Percentiles rank a stretch among this genome's conserved stretches.
These are phyloP conservation scores for Candida vartiovaarae DNA, from an alignment of 805 yeast genomes.

Conservation along the genomic window DNA sequence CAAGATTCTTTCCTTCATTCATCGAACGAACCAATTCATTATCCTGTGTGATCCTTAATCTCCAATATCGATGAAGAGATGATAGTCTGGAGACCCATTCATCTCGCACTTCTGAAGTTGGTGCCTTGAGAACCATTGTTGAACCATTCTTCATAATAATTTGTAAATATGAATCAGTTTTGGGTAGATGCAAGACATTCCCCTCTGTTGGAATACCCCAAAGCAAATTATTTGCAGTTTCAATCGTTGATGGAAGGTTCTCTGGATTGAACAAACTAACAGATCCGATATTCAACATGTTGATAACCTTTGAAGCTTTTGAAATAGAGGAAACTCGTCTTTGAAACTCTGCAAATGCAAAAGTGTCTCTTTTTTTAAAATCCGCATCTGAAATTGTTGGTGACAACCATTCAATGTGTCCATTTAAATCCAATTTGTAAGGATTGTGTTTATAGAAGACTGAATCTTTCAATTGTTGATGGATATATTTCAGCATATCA, in stretches of 20 bases:
- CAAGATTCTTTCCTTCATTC: slow-evolving; percentile 37
- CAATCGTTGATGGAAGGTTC: slow-evolving; percentile 22
- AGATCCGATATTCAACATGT: slow-evolving; percentile 42
- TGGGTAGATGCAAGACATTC: slow-evolving; percentile 15
- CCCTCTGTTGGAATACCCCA: slow-evolving; percentile 23
- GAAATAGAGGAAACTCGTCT: slow-evolving; percentile 50
- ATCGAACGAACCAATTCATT: slow-evolving; percentile 22
- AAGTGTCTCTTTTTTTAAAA: slow-evolving; percentile 42
- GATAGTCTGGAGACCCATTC: slow-evolving; percentile 59
- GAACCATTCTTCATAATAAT: slow-evolving; percentile 42
- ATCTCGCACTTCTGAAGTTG: slow-evolving; percentile 38
- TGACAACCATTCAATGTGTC: slow-evolving; percentile 59
- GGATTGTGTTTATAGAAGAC: slow-evolving; percentile 43
- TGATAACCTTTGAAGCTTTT: slow-evolving; percentile 55
- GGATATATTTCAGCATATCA: neutral
- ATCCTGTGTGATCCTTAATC: slow-evolving; percentile 34
- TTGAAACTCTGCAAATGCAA: slow-evolving; percentile 59
- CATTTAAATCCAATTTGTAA: slow-evolving; percentile 40
- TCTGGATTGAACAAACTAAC: slow-evolving; percentile 29
- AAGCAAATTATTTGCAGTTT: slow-evolving; percentile 24
- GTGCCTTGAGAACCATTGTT: slow-evolving; percentile 48
- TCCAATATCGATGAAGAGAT: slow-evolving; percentile 54
- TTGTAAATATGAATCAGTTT: slow-evolving; percentile 45
- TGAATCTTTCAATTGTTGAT: slow-evolving; percentile 11
- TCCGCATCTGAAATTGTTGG: slow-evolving; percentile 29